phyloP scores from a whole-genome alignment of 2,329 filamentous ascomycete genomes.

The Fusarium subglutinans region DNA sequence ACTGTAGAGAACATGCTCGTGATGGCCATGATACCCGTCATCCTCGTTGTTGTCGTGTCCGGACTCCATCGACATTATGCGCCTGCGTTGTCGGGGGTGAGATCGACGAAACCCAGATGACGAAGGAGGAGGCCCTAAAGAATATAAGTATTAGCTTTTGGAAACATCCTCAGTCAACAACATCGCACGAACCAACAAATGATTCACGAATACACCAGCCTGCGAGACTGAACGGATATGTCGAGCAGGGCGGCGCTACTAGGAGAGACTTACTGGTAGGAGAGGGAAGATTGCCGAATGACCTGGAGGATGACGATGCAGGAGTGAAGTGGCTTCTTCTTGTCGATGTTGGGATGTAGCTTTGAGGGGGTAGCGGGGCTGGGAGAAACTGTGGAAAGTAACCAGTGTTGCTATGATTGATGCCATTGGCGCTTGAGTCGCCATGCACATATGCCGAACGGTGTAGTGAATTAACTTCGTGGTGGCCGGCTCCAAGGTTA shows the following conservation, averaged over 20 bases:
- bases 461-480: constrained; percentile 37
- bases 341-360: constrained; percentile 22
- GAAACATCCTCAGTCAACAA: background rate
- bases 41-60: constrained; percentile 36
- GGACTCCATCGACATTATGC: constrained; percentile 38
- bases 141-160: constrained; percentile 11
- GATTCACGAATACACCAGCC: constrained; percentile 4
- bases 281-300: constrained; percentile 30
- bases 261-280: constrained; percentile 35
- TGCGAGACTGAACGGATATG: background rate
- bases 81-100: constrained; percentile 42
- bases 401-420: constrained; percentile 29
- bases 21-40: constrained; percentile 11
- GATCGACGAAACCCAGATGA: constrained; percentile 41
- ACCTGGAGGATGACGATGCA: constrained; percentile 26
- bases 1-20: constrained; percentile 23
- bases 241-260: background rate
- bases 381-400: constrained; percentile 20
- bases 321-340: constrained; percentile 28
- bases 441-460: constrained; percentile 28
- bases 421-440: constrained; percentile 30
- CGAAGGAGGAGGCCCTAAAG: constrained; percentile 33
- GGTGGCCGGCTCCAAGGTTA: constrained; percentile 24
- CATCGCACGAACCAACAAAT: background rate
- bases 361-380: constrained; percentile 29